phyloP scores from a whole-genome alignment of 306 rosid genomes.

The Malus fusca region DNA sequence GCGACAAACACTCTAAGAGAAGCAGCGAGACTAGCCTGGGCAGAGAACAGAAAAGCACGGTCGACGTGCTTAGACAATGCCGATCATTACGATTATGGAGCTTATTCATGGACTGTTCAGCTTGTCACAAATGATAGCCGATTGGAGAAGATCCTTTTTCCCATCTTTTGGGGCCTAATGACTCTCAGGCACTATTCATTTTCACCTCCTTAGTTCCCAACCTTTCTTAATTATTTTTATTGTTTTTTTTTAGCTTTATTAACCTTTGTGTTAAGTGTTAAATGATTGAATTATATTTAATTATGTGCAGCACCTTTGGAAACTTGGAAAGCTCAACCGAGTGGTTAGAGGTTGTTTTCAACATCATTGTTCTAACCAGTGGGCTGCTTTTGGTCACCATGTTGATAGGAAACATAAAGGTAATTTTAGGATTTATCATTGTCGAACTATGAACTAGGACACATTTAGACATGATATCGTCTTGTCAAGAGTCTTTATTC shows the following conservation, averaged over 20 bases:
- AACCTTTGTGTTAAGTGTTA: not conserved
- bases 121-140: constrained; percentile 66
- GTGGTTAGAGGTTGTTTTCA: constrained; percentile 81
- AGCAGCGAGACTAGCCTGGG: constrained; percentile 53
- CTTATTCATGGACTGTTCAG: constrained; percentile 78
- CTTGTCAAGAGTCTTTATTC: not conserved
- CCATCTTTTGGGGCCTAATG: constrained; percentile 95
- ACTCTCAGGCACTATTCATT: constrained; percentile 55
- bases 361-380: constrained; percentile 75
- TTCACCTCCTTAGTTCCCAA: not conserved
- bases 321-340: constrained; percentile 87
- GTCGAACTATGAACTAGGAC: not conserved
- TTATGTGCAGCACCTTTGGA: constrained; percentile 70
- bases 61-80: constrained; percentile 54
- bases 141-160: constrained; percentile 77
- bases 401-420: constrained; percentile 97
- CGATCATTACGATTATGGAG: constrained; percentile 63
- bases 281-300: not conserved
- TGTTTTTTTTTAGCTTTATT: not conserved
- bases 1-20: constrained; percentile 30
- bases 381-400: constrained; percentile 87
- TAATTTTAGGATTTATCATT: constrained; percentile 1
- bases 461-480: not conserved
- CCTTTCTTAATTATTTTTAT: not conserved
- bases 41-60: constrained; percentile 51